Conservation (phyloP, 2,329 filamentous ascomycete species). For the Coniella vitis region DNA sequence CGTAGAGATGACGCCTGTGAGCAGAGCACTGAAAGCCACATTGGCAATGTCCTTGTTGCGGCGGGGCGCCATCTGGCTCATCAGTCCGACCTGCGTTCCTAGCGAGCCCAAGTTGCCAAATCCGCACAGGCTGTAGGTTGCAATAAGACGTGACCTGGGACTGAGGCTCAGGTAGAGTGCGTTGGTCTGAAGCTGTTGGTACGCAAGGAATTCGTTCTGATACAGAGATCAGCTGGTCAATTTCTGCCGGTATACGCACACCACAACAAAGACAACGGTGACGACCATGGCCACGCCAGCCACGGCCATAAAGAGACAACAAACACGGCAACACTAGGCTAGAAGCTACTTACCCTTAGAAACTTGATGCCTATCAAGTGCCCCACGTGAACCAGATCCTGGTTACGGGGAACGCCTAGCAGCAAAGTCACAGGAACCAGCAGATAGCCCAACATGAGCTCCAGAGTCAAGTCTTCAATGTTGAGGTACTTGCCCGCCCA, state of each 20-base stretch:
- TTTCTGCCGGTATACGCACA: not conserved
- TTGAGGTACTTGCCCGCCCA: constrained; percentile 81
- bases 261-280: too few species aligned
- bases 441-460: constrained; percentile 70
- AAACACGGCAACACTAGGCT: not conserved
- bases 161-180: constrained; percentile 52
- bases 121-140: constrained; percentile 76
- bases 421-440: constrained; percentile 75
- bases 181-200: constrained; percentile 44
- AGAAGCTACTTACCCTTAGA: constrained; percentile 37
- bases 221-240: not conserved
- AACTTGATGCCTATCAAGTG: constrained; percentile 76
- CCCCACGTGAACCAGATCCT: constrained; percentile 63
- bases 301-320: too few species aligned
- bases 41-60: constrained; percentile 68
- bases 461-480: constrained; percentile 63
- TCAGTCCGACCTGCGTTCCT: constrained; percentile 83
- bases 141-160: constrained; percentile 69
- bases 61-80: constrained; percentile 71
- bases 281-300: too few species aligned
- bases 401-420: constrained; percentile 63
- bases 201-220: constrained; percentile 75
- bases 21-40: constrained; percentile 68
- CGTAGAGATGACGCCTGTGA: constrained; percentile 73
- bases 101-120: constrained; percentile 85